Conservation (phyloP, 371 early-diverging fungal species). For the Synchytrium microbalum region DNA sequence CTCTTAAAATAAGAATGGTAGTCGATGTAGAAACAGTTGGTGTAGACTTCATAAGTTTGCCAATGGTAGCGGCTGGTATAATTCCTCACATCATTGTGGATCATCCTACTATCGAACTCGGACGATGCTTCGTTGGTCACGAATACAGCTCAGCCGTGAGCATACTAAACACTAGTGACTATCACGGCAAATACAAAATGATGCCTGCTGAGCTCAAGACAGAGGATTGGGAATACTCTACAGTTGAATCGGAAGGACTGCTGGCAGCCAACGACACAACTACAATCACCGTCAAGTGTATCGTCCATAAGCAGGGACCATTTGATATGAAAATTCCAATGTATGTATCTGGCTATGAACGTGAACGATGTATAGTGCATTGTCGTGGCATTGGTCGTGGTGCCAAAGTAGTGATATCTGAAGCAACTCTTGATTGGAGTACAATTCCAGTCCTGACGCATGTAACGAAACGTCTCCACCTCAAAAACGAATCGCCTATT, state of each 20-base stretch:
- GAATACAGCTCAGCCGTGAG: not conserved
- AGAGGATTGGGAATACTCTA: not conserved
- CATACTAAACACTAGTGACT: not conserved
- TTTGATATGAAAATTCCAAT: constrained; percentile 34
- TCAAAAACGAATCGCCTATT: constrained; percentile 42
- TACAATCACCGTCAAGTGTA: constrained; percentile 23
- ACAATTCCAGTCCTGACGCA: constrained; percentile 37
- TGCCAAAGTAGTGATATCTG: constrained; percentile 10
- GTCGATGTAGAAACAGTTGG: constrained; percentile 41
- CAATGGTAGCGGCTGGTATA: constrained; percentile 30
- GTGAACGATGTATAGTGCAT: not conserved
- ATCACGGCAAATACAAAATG: not conserved
- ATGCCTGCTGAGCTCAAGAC: not conserved
- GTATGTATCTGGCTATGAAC: constrained; percentile 17
- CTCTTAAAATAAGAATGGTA: constrained; percentile 20
- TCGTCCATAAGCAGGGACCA: constrained; percentile 34
- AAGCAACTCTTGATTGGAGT: constrained; percentile 41
- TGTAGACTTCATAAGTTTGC: constrained; percentile 22
- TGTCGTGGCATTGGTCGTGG: not conserved
- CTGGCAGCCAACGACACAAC: constrained; percentile 29
- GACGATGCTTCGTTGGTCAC: not conserved
- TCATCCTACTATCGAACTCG: not conserved
- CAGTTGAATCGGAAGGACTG: constrained; percentile 11
- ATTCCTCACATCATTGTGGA: constrained; percentile 35
- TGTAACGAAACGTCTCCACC: constrained; percentile 10